Conservation (phyloP, 1,139 yeast genomes). For the Yamadazyma siamensis region DNA sequence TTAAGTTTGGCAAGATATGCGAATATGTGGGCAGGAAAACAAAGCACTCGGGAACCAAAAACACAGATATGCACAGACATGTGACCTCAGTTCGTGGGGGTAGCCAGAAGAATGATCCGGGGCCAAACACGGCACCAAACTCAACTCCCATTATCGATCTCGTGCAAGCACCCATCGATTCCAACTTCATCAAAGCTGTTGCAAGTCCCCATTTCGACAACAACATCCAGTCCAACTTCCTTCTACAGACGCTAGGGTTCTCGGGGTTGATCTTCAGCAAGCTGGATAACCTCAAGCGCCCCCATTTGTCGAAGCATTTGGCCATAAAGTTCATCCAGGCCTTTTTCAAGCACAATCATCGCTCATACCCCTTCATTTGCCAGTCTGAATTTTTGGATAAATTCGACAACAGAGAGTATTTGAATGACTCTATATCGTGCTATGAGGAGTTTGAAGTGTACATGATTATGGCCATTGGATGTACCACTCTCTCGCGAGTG, state of each 20-base stretch:
- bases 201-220: no score
- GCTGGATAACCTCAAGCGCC: conserved; percentile 2
- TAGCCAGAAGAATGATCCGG: no score
- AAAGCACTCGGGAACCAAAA: no score
- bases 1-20: conserved; percentile 34
- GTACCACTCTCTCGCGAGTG: conserved; percentile 42
- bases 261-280: conserved; percentile 4
- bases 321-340: conserved; percentile 22
- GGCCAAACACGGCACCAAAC: no score
- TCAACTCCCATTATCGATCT: no score
- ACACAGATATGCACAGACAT: no score
- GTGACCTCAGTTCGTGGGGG: no score
- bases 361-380: conserved; percentile 41
- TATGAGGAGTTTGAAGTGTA: conserved; percentile 31
- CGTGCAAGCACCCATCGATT: no score
- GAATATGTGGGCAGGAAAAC: conserved; percentile 25
- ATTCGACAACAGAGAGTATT: conserved; percentile 13
- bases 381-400: conserved; percentile 30
- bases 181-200: no score
- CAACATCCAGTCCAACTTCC: conserved; percentile 9
- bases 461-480: conserved; percentile 49
- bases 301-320: conserved; percentile 6
- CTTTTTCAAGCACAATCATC: conserved; percentile 40
- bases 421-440: conserved; percentile 4
- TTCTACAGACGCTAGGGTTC: conserved; percentile 8